A percentile compares a stretch with the other conserved stretches of the same genome.
phyloP scores from a whole-genome alignment of 2,329 filamentous ascomycete species.

The Cryphonectria japonica region DNA sequence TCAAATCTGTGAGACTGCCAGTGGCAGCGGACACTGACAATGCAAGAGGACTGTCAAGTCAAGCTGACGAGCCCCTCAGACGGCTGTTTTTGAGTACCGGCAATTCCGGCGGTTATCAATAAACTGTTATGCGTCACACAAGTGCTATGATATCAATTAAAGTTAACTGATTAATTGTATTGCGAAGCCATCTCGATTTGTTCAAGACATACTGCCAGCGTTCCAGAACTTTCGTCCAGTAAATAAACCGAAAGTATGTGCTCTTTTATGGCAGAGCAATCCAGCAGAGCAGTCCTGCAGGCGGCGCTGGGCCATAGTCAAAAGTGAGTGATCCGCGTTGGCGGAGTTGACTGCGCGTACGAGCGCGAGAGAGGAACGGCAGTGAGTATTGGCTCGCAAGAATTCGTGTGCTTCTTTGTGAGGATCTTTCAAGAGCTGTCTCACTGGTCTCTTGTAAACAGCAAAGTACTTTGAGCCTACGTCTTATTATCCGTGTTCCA shows the following conservation, averaged over 20 bases:
- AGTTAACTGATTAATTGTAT: too few species aligned
- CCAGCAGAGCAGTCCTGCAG: not conserved
- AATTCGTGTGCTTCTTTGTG: not conserved
- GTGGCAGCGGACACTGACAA: too few species aligned
- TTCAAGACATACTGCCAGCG: not conserved
- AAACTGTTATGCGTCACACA: too few species aligned
- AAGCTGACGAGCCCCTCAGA: too few species aligned
- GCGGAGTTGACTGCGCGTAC: too few species aligned
- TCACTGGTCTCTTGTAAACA: not conserved
- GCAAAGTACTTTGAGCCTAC: not conserved
- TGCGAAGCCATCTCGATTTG: not conserved
- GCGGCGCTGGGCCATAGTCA: not conserved
- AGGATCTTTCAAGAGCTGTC: not conserved
- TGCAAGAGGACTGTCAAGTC: too few species aligned
- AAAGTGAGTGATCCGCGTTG: not conserved
- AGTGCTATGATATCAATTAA: too few species aligned
- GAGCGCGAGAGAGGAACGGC: too few species aligned
- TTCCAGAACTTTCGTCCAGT: not conserved
- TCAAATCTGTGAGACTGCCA: too few species aligned
- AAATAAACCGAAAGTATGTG: not conserved
- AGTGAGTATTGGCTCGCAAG: not conserved
- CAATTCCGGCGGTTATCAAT: too few species aligned
- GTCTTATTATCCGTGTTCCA: not conserved
- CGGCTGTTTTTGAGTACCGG: too few species aligned
- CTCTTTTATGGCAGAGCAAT: not conserved